Conservation (phyloP, 1,284 basidiomycete genomes). For the Trametes versicolor region DNA sequence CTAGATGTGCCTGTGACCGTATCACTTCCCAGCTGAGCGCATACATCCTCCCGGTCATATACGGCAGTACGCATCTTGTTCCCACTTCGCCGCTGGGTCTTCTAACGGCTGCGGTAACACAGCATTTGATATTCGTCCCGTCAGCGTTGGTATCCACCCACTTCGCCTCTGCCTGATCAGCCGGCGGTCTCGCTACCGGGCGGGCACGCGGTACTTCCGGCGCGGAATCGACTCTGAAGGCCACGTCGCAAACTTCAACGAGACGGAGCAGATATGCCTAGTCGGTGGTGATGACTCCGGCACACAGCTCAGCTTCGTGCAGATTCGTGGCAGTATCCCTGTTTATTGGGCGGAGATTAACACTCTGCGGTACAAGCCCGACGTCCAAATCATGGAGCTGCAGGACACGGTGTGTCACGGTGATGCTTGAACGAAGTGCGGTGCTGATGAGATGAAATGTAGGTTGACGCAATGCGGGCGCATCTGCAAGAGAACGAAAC, state of each 20-base stretch:
- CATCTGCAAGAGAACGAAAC: constrained; percentile 84
- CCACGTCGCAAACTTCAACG: constrained; percentile 92
- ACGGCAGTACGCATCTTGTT: constrained; percentile 75
- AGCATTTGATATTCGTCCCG: constrained; percentile 91
- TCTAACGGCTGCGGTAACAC: constrained; percentile 23
- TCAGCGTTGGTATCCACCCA: constrained; percentile 81
- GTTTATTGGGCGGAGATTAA: constrained; percentile 98
- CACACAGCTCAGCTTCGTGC: constrained; percentile 85
- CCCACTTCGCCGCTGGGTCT: constrained; percentile 4
- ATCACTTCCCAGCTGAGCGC: constrained; percentile 68
- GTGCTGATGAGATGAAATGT: constrained; percentile 21
- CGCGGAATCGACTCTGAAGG: constrained; percentile 91
- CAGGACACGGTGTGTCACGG: constrained; percentile 74
- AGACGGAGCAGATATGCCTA: constrained; percentile 93
- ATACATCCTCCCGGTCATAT: constrained; percentile 93
- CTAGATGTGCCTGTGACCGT: constrained; percentile 4
- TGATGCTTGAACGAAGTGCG: constrained; percentile 7
- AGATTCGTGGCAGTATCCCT: constrained; percentile 94
- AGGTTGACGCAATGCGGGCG: constrained; percentile 77
- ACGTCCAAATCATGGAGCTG: constrained; percentile 95
- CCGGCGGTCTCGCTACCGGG: constrained; percentile 91
- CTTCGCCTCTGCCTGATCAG: constrained; percentile 92
- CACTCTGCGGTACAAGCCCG: constrained; percentile 96
- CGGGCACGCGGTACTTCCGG: constrained; percentile 97
- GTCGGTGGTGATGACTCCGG: constrained; percentile 66